phyloP scores from a whole-genome alignment of 148 eudicot species.

The Rhododendron molle region DNA sequence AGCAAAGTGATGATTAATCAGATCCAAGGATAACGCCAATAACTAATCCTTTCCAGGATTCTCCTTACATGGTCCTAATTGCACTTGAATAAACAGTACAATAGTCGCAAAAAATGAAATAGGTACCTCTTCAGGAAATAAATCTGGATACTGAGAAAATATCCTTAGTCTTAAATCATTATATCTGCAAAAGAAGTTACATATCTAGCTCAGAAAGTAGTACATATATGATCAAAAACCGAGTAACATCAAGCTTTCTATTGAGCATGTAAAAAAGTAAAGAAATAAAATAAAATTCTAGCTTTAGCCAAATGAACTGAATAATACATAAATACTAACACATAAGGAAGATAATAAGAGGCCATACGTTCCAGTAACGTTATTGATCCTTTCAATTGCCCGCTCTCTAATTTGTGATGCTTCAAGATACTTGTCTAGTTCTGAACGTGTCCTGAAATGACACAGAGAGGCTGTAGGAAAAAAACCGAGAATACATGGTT shows the following conservation, averaged over 20 bases:
- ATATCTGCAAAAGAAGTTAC: slow-evolving; percentile 54
- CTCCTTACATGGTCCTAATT: not conserved
- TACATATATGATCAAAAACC: not conserved
- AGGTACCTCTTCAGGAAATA: slow-evolving; percentile 89
- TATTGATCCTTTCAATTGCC: slow-evolving; percentile 86
- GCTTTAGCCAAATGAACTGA: not conserved
- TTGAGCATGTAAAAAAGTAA: not conserved
- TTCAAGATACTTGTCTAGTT: slow-evolving; percentile 83
- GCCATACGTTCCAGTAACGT: slow-evolving; percentile 92
- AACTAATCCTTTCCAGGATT: not conserved
- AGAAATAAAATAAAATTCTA: not conserved
- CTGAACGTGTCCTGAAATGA: slow-evolving; percentile 96
- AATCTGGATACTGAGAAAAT: slow-evolving; percentile 83
- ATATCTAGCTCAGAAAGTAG: not conserved
- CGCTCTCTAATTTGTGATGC: slow-evolving; percentile 93
- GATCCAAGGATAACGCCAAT: not conserved
- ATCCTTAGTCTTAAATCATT: slow-evolving; percentile 80
- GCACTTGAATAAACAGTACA: not conserved
- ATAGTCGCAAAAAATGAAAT: not conserved
- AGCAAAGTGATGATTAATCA: not conserved
- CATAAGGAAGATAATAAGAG: slow-evolving; percentile 1
- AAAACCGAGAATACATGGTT: slow-evolving; percentile 52
- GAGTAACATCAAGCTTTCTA: not conserved
- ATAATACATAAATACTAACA: not conserved
- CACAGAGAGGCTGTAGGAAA: slow-evolving; percentile 59